phyloP scores from a whole-genome alignment of 352 stramenopile species.

The Globisporangium irregulare region DNA sequence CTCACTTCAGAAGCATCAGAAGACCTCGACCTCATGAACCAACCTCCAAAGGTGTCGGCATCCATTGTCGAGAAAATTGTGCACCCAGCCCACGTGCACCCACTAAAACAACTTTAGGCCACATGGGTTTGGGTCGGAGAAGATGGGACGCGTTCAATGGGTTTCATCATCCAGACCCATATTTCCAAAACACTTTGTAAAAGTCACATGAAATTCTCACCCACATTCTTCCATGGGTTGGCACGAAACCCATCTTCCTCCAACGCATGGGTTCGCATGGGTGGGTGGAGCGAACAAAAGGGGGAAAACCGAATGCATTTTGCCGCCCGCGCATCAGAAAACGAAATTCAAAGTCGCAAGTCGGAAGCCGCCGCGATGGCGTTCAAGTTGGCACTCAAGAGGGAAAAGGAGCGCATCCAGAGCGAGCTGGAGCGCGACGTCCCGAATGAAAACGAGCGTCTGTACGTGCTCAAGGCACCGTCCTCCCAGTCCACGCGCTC shows the following conservation, averaged over 20 bases:
- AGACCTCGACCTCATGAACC: no score
- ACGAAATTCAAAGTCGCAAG: not conserved
- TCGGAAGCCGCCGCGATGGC: not conserved
- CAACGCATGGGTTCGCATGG: not conserved
- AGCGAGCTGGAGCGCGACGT: not conserved
- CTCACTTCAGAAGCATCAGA: no score
- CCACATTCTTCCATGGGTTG: not conserved
- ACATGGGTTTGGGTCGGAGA: not conserved
- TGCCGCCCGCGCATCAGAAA: not conserved
- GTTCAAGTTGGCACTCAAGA: constrained; percentile 1
- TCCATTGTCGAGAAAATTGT: not conserved
- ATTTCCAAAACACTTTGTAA: not conserved
- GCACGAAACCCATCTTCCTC: not conserved
- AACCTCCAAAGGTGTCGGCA: not conserved
- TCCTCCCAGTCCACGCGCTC: not conserved
- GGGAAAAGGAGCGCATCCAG: constrained; percentile 7
- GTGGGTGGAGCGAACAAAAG: not conserved
- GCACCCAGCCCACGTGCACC: not conserved
- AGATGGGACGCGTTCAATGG: not conserved
- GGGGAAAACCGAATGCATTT: not conserved
- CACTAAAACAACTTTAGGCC: not conserved
- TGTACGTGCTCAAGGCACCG: constrained; percentile 4
- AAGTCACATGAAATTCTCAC: not conserved
- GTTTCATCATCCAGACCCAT: not conserved
- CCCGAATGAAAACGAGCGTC: not conserved